Base-by-base conservation (phyloP, 306 rosid species). In the Vigna trinervia region DNA sequence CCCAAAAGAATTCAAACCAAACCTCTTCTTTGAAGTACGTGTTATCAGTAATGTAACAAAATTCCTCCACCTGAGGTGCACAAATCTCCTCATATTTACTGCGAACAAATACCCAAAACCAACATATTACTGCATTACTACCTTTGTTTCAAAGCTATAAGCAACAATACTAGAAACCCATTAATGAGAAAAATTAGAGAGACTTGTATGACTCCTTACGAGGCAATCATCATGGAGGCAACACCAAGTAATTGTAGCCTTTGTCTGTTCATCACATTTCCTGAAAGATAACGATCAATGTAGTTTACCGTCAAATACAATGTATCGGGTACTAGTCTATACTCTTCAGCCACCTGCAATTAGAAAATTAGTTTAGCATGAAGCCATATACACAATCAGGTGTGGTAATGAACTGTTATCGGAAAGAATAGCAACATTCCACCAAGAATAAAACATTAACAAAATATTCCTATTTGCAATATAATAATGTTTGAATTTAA, bases 211-310 rank as follows among this genome's bases (percentile, higher is more conserved):
- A 22, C 51, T 71, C 54, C 99, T 90, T 92, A 95, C 99, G 97
- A 92, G 76, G 99, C 97, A 87, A 95, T 89, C 99, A 95, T 95
- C 99, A 95, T 95, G 80, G 92, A 95, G 66, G 97, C 96, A 51
- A 95, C 97, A 45, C 99, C 99, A 26, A 95, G 97, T 84, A 92
- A 84, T 81, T 95, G 99, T 64, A 95, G 65, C 46, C 84, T 85
- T 79, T 95, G 97, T 61, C 99, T 85, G 52, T 88, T 90, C 97
- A 95, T 90, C 20, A 78, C 71, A 76, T 95, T 95, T 61, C 99
- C 99, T 5, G 97, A 90, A 17, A 95, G 99, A 85, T 90, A 95
- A 62, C 99, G 74, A 69, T 95, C 99, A 19, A 92, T 88, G 90
- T 92, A 95, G 83, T 95, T 95, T 75, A 95, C 88, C 3, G 97